A percentile compares a stretch with the other conserved stretches of the same genome.
These are phyloP conservation scores for Pseudogymnoascus pannorum DNA, from an alignment of 2,329 filamentous ascomycete genomes.

Conservation along the genomic window DNA sequence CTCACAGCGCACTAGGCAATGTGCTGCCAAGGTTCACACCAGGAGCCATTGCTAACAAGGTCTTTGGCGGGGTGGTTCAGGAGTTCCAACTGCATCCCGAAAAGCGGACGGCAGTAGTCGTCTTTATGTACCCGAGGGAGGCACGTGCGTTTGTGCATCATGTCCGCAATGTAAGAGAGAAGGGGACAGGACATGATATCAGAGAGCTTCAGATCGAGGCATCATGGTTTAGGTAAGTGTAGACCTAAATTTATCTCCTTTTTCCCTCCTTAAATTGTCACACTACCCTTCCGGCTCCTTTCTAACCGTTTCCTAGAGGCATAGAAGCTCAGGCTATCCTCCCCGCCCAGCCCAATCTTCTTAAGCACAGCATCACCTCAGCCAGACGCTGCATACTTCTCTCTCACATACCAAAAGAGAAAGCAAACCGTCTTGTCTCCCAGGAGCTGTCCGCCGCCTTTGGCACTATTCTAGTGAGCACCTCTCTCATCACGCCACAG, in stretches of 20 bases:
- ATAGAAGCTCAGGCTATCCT: neutral
- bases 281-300: too few species aligned
- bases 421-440: neutral
- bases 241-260: too few species aligned
- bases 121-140: conserved; percentile 9
- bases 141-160: conserved; percentile 9
- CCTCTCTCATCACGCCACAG: neutral
- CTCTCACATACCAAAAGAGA: neutral
- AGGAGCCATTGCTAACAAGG: neutral
- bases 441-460: neutral
- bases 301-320: too few species aligned
- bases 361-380: neutral
- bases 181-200: conserved; percentile 7
- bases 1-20: neutral
- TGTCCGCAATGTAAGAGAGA: neutral
- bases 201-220: conserved; percentile 12
- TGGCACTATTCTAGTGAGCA: neutral
- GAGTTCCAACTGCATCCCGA: conserved; percentile 10
- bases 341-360: neutral
- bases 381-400: neutral
- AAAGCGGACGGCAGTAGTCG: conserved; percentile 6
- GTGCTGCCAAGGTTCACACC: conserved; percentile 8
- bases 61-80: conserved; percentile 11
- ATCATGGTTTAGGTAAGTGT: conserved; percentile 7
- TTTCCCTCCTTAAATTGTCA: too few species aligned